phyloP scores from a whole-genome alignment of 2,329 filamentous ascomycete species.

The Magnaporthiopsis incrustans region DNA sequence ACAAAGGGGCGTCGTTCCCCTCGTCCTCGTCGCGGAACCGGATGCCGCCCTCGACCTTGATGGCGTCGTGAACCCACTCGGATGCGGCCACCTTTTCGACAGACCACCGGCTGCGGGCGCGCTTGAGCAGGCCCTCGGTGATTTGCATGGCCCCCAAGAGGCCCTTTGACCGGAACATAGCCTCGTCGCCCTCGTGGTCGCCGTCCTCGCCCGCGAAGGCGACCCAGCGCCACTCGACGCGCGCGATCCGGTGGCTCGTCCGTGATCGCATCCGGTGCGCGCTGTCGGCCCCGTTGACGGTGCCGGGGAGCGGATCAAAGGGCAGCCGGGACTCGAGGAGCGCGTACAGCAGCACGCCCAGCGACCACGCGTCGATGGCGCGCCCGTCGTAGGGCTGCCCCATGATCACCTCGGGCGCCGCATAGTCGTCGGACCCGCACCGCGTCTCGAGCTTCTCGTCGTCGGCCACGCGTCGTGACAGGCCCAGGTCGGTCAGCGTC shows the following conservation, averaged over 20 bases:
- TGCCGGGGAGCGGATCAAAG: conserved; percentile 81
- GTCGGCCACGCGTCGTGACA: conserved; percentile 77
- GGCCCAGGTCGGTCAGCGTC: conserved; percentile 84
- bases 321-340: conserved; percentile 88
- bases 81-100: conserved; percentile 64
- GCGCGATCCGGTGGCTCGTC: conserved; percentile 87
- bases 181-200: conserved; percentile 66
- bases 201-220: conserved; percentile 76
- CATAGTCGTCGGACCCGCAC: conserved; percentile 95
- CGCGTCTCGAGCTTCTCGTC: conserved; percentile 87
- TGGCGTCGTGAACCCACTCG: conserved; percentile 70
- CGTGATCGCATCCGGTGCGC: conserved; percentile 68
- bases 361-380: conserved; percentile 86
- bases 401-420: conserved; percentile 91
- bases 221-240: conserved; percentile 93
- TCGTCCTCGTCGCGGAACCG: conserved; percentile 52
- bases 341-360: conserved; percentile 88
- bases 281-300: conserved; percentile 44
- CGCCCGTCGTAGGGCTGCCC: conserved; percentile 91
- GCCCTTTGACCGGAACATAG: conserved; percentile 53
- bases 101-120: conserved; percentile 70
- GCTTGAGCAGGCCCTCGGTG: conserved; percentile 77
- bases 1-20: conserved; percentile 39
- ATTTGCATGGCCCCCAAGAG: conserved; percentile 70
- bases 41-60: conserved; percentile 57